Percentiles rank a stretch among this genome's conserved stretches.
Conservation (phyloP, 2,329 filamentous ascomycete species). For the Claviceps monticola region DNA sequence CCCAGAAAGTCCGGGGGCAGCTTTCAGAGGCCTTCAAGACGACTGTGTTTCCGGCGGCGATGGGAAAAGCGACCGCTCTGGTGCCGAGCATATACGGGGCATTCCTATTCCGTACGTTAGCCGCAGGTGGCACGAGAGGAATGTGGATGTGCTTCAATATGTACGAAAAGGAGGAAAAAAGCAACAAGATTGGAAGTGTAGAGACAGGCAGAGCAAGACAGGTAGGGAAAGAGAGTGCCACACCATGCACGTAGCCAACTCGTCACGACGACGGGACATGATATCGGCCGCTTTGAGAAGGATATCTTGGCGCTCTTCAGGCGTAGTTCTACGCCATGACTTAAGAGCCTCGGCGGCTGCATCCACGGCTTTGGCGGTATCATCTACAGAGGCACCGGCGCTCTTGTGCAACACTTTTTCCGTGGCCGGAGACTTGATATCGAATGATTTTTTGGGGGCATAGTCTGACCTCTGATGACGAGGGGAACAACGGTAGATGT, state of each 20-base stretch:
- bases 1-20: constrained; percentile 49
- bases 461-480: constrained; percentile 30
- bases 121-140: background rate
- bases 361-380: constrained; percentile 38
- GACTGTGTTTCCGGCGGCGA: constrained; percentile 67
- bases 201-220: background rate
- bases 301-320: constrained; percentile 50
- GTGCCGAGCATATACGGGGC: constrained; percentile 41
- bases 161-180: background rate
- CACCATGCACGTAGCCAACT: constrained; percentile 50
- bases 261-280: constrained; percentile 42
- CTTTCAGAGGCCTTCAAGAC: constrained; percentile 61
- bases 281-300: constrained; percentile 56
- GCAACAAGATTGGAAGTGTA: background rate
- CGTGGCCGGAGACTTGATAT: constrained; percentile 42
- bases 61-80: constrained; percentile 44
- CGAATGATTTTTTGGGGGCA: constrained; percentile 32
- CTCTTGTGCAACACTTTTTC: constrained; percentile 40
- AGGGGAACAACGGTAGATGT: constrained; percentile 20
- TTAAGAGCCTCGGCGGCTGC: constrained; percentile 53
- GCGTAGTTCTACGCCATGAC: constrained; percentile 51
- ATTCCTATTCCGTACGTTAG: constrained; percentile 31
- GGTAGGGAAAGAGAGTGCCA: constrained; percentile 7
- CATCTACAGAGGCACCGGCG: constrained; percentile 39
- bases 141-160: background rate